phyloP scores from a whole-genome alignment of 371 early-diverging fungal species.

The Mucor circinelloides region DNA sequence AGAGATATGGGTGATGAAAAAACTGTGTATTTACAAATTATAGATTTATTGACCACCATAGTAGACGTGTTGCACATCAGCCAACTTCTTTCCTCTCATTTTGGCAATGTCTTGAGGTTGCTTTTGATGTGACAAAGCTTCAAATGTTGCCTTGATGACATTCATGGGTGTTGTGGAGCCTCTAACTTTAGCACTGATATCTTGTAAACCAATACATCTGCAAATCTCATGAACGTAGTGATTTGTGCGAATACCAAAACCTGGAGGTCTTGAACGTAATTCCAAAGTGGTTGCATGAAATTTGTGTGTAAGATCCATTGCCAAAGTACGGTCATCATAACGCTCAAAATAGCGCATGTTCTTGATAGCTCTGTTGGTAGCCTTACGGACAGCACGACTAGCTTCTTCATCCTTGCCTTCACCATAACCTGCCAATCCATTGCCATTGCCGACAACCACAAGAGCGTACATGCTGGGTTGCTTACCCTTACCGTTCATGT shows the following conservation, averaged over 20 bases:
- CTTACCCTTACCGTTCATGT: conserved; percentile 88
- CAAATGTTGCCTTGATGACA: conserved; percentile 95
- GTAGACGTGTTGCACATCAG: conserved; percentile 86
- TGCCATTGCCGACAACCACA: conserved; percentile 95
- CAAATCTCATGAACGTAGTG: conserved; percentile 95
- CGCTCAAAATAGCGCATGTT: conserved; percentile 84
- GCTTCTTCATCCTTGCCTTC: conserved; percentile 89
- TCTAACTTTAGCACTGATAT: conserved; percentile 89
- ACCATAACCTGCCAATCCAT: conserved; percentile 94
- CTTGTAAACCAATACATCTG: conserved; percentile 91
- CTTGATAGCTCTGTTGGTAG: conserved; percentile 86
- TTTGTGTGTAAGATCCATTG: conserved; percentile 86
- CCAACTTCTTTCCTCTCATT: conserved; percentile 86
- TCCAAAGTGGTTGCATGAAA: conserved; percentile 87
- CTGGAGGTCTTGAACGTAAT: conserved; percentile 89
- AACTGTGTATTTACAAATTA: neutral
- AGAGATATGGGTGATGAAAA: neutral
- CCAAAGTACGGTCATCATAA: conserved; percentile 94
- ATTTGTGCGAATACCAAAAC: conserved; percentile 93
- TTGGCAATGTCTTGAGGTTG: conserved; percentile 87
- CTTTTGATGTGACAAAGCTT: conserved; percentile 86
- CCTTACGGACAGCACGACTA: conserved; percentile 85
- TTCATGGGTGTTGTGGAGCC: conserved; percentile 97
- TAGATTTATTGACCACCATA: conserved; percentile 58
- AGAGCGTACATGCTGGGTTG: conserved; percentile 85